phyloP scores from a whole-genome alignment of 2,329 filamentous ascomycete species.

The Clonostachys rosea region DNA sequence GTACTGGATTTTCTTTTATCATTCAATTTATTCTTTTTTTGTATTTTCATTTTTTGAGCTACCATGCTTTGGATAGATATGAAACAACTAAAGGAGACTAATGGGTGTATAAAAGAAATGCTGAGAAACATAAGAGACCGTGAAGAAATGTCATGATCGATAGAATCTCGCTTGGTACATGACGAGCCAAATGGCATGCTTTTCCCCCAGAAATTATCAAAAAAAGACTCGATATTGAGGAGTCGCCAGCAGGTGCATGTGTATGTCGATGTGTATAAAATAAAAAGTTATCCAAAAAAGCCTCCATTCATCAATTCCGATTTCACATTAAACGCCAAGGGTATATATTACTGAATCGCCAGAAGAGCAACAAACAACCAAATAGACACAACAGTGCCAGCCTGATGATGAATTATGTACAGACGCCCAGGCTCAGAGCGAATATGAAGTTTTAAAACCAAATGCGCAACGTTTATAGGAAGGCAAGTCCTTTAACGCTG shows the following conservation, averaged over 20 bases:
- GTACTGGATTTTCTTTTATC: conserved; percentile 11
- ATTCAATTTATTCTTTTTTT: conserved; percentile 1
- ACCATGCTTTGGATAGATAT: not conserved
- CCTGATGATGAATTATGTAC: not conserved
- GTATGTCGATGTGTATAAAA: conserved; percentile 1
- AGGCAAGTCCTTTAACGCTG: conserved; percentile 7
- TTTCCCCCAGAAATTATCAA: too few species aligned
- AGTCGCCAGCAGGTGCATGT: not conserved
- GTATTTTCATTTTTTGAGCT: not conserved
- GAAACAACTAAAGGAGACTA: not conserved
- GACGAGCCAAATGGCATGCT: too few species aligned
- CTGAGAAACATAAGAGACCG: not conserved
- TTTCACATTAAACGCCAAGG: conserved; percentile 1
- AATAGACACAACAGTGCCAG: too few species aligned
- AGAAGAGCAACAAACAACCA: not conserved
- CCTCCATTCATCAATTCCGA: not conserved
- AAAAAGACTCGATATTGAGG: too few species aligned
- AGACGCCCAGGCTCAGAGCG: not conserved
- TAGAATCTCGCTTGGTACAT: not conserved
- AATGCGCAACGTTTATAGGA: not conserved
- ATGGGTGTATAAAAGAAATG: not conserved
- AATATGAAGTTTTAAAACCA: not conserved
- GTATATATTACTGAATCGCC: conserved; percentile 1
- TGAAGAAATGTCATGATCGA: not conserved
- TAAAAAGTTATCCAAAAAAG: not conserved